Evolutionary conservation across 2,329 filamentous ascomycete species (phyloP).

Genomic region (Dactylellina cionopaga): DNA sequence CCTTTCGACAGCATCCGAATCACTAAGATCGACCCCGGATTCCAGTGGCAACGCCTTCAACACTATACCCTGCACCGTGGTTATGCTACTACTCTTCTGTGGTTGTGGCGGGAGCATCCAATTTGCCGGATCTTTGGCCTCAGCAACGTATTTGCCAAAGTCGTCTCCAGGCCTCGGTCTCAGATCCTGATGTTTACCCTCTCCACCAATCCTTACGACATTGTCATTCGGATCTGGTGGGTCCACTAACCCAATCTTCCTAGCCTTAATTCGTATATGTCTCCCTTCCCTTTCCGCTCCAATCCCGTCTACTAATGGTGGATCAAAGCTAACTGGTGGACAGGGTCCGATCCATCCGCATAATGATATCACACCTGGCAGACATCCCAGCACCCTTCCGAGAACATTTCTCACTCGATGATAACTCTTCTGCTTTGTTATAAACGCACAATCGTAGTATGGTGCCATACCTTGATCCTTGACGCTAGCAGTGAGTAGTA

Average conservation of each 20-base stretch:
- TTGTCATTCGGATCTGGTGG: constrained; percentile 34
- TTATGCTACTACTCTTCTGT: background rate
- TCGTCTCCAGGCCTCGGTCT: constrained; percentile 16
- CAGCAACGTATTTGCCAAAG: constrained; percentile 1
- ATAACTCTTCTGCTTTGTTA: constrained; percentile 28
- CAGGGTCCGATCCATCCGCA: constrained; percentile 45
- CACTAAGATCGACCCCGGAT: constrained; percentile 16
- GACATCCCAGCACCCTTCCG: constrained; percentile 26
- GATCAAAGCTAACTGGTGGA: constrained; percentile 22
- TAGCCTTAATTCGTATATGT: constrained; percentile 25
- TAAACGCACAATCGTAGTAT: constrained; percentile 24
- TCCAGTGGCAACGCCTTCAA: constrained; percentile 33
- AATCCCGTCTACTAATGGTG: constrained; percentile 9
- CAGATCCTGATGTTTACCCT: constrained; percentile 2
- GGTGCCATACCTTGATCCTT: constrained; percentile 18
- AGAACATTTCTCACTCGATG: constrained; percentile 23
- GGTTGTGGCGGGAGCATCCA: constrained; percentile 8
- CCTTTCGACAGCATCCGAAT: constrained; percentile 15
- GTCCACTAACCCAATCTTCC: constrained; percentile 20
- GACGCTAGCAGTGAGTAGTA: constrained; percentile 30
- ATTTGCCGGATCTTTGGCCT: constrained; percentile 24
- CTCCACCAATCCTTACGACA: constrained; percentile 19
- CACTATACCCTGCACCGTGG: background rate
- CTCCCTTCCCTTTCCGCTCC: constrained; percentile 5
- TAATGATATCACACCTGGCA: constrained; percentile 26